Evolutionary conservation across 1,284 basidiomycete species (phyloP).

Genomic region (Chalciporus sp.): DNA sequence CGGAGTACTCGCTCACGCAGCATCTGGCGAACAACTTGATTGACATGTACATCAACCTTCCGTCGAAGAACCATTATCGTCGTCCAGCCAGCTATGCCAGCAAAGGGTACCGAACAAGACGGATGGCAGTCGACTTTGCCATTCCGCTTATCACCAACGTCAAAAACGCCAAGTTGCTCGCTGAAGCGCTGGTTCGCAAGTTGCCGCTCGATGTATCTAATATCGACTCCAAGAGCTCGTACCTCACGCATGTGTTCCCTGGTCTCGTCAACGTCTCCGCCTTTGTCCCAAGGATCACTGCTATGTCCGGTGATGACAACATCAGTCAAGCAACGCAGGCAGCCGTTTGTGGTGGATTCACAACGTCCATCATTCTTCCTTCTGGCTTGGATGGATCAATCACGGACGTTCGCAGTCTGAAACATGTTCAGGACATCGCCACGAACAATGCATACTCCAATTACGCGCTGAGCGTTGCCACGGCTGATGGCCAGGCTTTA

Average conservation of each 20-base stretch:
- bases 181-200: conserved; percentile 92
- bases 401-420: conserved; percentile 69
- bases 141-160: conserved; percentile 98
- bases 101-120: conserved; percentile 95
- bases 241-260: conserved; percentile 89
- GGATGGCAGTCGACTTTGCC: conserved; percentile 99
- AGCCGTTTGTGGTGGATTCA: conserved; percentile 87
- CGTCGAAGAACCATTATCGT: conserved; percentile 97
- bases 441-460: conserved; percentile 77
- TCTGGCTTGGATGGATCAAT: conserved; percentile 65
- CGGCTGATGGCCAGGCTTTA: conserved; percentile 69
- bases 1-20: conserved; percentile 93
- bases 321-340: conserved; percentile 75
- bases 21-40: conserved; percentile 96
- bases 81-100: conserved; percentile 97
- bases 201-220: conserved; percentile 86
- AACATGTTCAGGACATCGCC: conserved; percentile 68
- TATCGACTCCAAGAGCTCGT: conserved; percentile 95
- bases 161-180: conserved; percentile 97
- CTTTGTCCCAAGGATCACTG: conserved; percentile 80
- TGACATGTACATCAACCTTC: conserved; percentile 99
- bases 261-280: conserved; percentile 89
- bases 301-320: conserved; percentile 60
- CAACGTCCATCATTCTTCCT: conserved; percentile 79
- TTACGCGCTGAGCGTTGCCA: conserved; percentile 82